phyloP scores from a whole-genome alignment of 1,284 basidiomycete species.

The Pisolithus thermaeus region DNA sequence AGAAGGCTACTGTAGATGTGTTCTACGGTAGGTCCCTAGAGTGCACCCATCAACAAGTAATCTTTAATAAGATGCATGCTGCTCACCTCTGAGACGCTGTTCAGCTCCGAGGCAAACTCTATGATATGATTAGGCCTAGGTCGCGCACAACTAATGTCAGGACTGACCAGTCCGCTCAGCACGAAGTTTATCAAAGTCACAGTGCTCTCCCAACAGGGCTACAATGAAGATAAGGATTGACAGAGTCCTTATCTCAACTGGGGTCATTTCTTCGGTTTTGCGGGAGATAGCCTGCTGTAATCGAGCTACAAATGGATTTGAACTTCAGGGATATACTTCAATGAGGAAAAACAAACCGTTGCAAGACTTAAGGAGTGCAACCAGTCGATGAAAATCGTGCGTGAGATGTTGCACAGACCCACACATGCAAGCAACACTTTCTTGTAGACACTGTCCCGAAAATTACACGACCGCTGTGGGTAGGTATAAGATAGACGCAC shows the following conservation, averaged over 20 bases:
- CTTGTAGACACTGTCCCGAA: constrained; percentile 65
- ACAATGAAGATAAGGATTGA: constrained; percentile 76
- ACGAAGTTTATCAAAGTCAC: constrained; percentile 78
- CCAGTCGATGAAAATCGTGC: constrained; percentile 73
- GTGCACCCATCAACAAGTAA: not conserved
- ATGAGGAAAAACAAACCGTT: constrained; percentile 48
- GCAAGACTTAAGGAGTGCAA: constrained; percentile 77
- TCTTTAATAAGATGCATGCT: not conserved
- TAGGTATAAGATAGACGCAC: constrained; percentile 33
- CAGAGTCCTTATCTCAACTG: constrained; percentile 38
- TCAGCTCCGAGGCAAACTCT: constrained; percentile 56
- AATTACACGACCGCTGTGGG: not conserved
- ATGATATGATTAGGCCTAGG: not conserved
- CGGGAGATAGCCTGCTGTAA: constrained; percentile 49
- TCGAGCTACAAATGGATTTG: constrained; percentile 34
- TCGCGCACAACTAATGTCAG: not conserved
- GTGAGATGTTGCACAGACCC: constrained; percentile 81
- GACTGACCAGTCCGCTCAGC: constrained; percentile 48
- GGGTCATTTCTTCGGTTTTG: constrained; percentile 26
- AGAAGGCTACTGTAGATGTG: constrained; percentile 75
- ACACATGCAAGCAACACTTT: constrained; percentile 89
- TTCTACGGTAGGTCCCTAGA: constrained; percentile 70
- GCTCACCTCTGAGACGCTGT: constrained; percentile 53
- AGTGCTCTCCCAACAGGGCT: constrained; percentile 82
- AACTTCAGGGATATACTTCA: not conserved